These are phyloP conservation scores for Xerocomellus intermedius DNA, from an alignment of 768 basidiomycete genomes.

Conservation along the genomic window DNA sequence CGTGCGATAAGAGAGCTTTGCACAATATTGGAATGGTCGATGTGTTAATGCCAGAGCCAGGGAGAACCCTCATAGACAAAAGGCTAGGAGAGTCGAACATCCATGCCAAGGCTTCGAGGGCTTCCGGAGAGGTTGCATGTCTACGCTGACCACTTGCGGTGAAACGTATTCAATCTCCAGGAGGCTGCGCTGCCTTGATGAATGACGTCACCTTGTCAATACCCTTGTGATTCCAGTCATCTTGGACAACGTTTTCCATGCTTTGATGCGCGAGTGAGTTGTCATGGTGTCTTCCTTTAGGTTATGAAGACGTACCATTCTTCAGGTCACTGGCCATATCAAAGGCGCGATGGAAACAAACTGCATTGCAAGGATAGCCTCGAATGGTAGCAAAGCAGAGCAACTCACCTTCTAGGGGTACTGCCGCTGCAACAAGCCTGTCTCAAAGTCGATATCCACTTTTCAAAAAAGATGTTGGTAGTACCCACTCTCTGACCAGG, in stretches of 20 bases:
- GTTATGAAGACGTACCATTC: conserved; percentile 41
- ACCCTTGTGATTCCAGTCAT: conserved; percentile 72
- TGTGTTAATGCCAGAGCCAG: conserved; percentile 74
- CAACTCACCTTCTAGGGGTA: conserved; percentile 58
- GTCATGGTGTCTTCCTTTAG: not conserved
- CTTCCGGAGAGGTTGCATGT: conserved; percentile 38
- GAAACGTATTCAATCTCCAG: not conserved
- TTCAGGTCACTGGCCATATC: conserved; percentile 63
- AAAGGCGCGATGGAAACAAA: conserved; percentile 78
- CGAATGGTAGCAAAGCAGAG: not conserved
- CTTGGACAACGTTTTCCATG: conserved; percentile 43
- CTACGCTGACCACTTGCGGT: conserved; percentile 51
- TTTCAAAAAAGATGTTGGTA: not conserved
- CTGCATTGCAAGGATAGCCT: conserved; percentile 34
- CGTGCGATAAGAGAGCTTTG: conserved; percentile 49
- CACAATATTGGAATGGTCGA: conserved; percentile 52
- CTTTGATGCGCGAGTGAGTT: conserved; percentile 13
- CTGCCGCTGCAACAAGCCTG: conserved; percentile 57
- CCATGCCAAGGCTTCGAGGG: conserved; percentile 40
- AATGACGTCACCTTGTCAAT: conserved; percentile 62
- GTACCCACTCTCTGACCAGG: conserved; percentile 46
- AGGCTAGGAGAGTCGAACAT: conserved; percentile 34
- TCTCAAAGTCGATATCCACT: not conserved
- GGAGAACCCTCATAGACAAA: conserved; percentile 45
- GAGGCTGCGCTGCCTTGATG: not conserved